Base-by-base conservation (phyloP, 371 early-diverging fungal species). In the Vairimorpha necatrix region DNA sequence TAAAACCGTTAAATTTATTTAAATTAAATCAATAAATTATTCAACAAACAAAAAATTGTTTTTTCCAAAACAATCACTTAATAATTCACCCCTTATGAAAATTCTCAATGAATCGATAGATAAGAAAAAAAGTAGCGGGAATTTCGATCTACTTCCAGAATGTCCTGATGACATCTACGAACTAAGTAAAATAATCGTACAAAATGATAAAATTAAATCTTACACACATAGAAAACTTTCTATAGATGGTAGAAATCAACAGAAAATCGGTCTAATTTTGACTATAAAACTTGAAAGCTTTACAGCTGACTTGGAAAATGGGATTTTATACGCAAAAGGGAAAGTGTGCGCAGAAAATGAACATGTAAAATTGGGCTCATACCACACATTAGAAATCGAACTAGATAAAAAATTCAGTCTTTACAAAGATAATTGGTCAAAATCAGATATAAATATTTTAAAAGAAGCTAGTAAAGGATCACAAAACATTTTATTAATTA, bases 121-220 rank as follows among this genome's bases (percentile, higher is more conserved):
- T 33, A 34, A 63, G 11, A 80, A 70, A 60, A 39, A 34, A 18
- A 39, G 48, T 2, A 30, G 14, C 18, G 77, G 82, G 20, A 30
- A n/a, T 22, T 28, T 82, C 16, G 48, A 24, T 11, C 24, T 82
- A 18, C 61, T 68, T 47, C 68, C 83, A 63, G 82, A 82, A 56
- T 67, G 78, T 63, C 38, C 61, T 14, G 85, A 83, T 63, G 85
- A 85, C 72, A 81, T 83, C n/a, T 85, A 82, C 60, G 61, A 28
- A 14, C 39, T 84, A 26, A 74, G 77, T 60, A 50, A 71, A 39
- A 73, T 85, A 22, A 74, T 85, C 38, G 66, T 72, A 4, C 22
- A 13, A 33, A 69, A 73, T 22, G 85, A 85, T 63, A 74, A 20
- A 39, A 72, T 85, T 28, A 77, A 79, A 56, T 67, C 74, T 7